Evolutionary conservation across 352 stramenopile species (phyloP).

Genomic region (Phytophthora chlamydospora): DNA sequence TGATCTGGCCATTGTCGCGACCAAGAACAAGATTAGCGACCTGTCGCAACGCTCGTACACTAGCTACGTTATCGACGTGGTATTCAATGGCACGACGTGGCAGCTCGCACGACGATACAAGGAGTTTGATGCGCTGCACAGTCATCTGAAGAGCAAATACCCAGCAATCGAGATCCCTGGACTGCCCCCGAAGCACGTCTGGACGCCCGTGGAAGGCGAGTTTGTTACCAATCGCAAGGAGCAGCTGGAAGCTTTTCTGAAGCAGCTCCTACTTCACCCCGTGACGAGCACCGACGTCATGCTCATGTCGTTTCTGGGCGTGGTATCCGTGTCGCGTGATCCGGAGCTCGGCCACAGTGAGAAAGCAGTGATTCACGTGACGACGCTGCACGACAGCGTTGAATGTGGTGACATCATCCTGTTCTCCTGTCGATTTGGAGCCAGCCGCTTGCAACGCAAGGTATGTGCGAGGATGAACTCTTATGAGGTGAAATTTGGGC

Average conservation of each 20-base stretch:
- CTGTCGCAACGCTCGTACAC: slow-evolving; percentile 77
- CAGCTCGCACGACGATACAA: slow-evolving; percentile 72
- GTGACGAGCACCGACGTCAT: slow-evolving; percentile 64
- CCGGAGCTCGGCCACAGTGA: slow-evolving; percentile 62
- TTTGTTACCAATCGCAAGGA: slow-evolving; percentile 67
- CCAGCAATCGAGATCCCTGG: slow-evolving; percentile 37
- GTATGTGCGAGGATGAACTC: slow-evolving; percentile 26
- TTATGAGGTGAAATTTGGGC: not conserved
- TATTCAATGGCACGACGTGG: slow-evolving; percentile 76
- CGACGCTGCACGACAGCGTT: slow-evolving; percentile 73
- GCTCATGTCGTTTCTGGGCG: slow-evolving; percentile 77
- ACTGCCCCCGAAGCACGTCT: slow-evolving; percentile 69
- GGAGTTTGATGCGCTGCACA: slow-evolving; percentile 57
- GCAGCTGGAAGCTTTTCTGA: slow-evolving; percentile 75
- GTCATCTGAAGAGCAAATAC: slow-evolving; percentile 52
- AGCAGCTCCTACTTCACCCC: slow-evolving; percentile 53
- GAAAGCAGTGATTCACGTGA: slow-evolving; percentile 77
- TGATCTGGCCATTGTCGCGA: slow-evolving; percentile 60
- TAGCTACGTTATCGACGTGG: slow-evolving; percentile 70
- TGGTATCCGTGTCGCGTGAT: slow-evolving; percentile 73
- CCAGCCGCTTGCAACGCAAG: slow-evolving; percentile 81
- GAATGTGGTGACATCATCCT: slow-evolving; percentile 79
- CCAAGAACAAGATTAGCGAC: slow-evolving; percentile 83
- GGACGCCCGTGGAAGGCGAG: slow-evolving; percentile 65
- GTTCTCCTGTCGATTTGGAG: slow-evolving; percentile 82